phyloP scores from a whole-genome alignment of 2,329 filamentous ascomycete species.

The Colletotrichum magnum region DNA sequence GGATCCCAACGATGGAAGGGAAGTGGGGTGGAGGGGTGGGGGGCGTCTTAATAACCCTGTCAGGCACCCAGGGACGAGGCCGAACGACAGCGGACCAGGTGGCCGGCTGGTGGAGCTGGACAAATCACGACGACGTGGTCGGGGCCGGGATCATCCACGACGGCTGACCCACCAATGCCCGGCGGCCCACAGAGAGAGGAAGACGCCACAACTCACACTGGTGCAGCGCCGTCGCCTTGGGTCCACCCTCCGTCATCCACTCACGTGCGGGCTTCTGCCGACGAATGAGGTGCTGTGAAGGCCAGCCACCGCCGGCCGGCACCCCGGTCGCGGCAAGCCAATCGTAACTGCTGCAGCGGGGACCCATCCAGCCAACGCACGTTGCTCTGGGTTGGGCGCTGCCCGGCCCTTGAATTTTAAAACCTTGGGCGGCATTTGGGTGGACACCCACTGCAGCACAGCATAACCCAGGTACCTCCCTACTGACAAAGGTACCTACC shows the following conservation, averaged over 20 bases:
- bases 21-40: no score
- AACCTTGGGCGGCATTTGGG: background rate
- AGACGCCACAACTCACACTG: background rate
- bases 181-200: background rate
- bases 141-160: background rate
- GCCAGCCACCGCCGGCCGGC: conserved; percentile 19
- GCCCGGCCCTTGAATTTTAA: background rate
- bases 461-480: no score
- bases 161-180: conserved; percentile 4
- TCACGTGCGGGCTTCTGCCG: conserved; percentile 21
- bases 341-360: background rate
- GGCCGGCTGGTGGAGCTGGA: background rate
- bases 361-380: conserved; percentile 34
- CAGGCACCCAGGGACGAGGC: no score
- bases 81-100: no score
- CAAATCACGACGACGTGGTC: background rate
- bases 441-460: no score
- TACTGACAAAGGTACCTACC: no score
- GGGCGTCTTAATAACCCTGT: no score
- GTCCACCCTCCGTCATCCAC: conserved; percentile 23
- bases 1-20: no score
- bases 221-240: conserved; percentile 19
- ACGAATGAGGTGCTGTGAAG: conserved; percentile 24
- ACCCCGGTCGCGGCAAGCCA: conserved; percentile 21
- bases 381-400: conserved; percentile 29